A percentile compares a stretch with the other conserved stretches of the same genome.
These are phyloP conservation scores for Eucalyptus curtisii DNA, from an alignment of 345 rosid genomes.

Conservation along the genomic window DNA sequence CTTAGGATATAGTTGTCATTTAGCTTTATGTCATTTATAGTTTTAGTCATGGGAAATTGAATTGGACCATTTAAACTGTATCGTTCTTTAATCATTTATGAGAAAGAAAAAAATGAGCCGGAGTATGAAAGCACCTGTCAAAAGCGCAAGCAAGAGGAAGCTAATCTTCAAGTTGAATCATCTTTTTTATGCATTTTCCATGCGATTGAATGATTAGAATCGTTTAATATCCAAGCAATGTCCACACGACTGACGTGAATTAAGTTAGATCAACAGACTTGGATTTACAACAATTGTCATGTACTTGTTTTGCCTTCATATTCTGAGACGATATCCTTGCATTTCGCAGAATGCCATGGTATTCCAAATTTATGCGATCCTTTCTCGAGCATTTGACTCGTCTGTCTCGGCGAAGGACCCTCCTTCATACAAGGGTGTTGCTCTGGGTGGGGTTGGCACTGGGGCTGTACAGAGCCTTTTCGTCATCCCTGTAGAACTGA, in stretches of 20 bases:
- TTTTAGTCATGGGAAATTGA: not conserved
- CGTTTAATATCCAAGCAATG: not conserved
- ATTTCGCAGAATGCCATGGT: conserved; percentile 25
- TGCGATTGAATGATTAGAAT: not conserved
- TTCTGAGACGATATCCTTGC: not conserved
- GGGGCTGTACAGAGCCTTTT: conserved; percentile 80
- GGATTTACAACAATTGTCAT: not conserved
- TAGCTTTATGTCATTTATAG: not conserved
- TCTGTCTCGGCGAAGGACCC: conserved; percentile 39
- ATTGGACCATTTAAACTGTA: too few relatives aligned
- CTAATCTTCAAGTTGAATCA: not conserved
- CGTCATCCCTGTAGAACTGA: conserved; percentile 71
- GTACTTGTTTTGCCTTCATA: not conserved
- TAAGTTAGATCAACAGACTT: not conserved
- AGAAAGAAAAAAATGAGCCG: not conserved
- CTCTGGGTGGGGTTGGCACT: conserved; percentile 75
- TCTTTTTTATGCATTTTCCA: not conserved
- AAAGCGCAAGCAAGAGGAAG: not conserved
- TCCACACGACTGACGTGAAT: not conserved
- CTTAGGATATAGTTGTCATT: not conserved
- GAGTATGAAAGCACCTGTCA: not conserved
- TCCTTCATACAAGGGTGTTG: conserved; percentile 80
- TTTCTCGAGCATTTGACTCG: conserved; percentile 65
- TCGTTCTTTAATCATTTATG: too few relatives aligned
- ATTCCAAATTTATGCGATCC: conserved; percentile 82